Evolutionary conservation across 2,329 filamentous ascomycete genomes (phyloP), one percentile per base, ranked within the genome.

Genomic region (Aspergillus aculeatinus): DNA sequence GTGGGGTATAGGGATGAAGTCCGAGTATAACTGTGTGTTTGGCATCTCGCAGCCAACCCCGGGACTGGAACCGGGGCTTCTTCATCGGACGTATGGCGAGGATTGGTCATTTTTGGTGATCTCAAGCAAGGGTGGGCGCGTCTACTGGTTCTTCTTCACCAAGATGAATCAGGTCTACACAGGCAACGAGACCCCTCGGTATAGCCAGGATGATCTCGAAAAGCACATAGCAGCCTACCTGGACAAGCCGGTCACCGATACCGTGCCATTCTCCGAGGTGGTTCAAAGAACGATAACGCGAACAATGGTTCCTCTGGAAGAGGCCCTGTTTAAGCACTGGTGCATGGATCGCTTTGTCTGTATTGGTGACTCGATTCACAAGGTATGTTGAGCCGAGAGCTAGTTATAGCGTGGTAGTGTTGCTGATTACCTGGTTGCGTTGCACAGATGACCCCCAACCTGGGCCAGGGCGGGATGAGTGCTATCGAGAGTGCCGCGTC

Each of bases 1-100:
- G 21, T 25, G 16, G 14, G 27, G 14, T 5, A 31, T 10, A 57
- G 25, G n/a, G 27, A 58, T 63, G 59, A 61, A 49, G 4, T 58
- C 58, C 21, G 60, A 64, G 9, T 64, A 65, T 33, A 27, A 39
- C 14, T 64, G 64, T 48, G 51, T 64, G 1, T 65, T 63, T 48
- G 63, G 63, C 16, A 65, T 63, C 11, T 60, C 59, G 1, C 42
- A 57, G 0, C 49, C 55, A 21, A 53, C 52, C 1, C 49, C 57
- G 5, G 31, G 71, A 2, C 9, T 63, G 3, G 7, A 5, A 0
- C 33, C 55, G 2, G 48, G 59, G 27, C 31, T 60, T 3, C 33
- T 31, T 19, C 54, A 61, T 27, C 48, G 53, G 2, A 60, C 58
- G 39, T 63, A 49, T 29, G 49, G 25, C 3, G 48, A 59, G 3